Evolutionary conservation across 208 protist species (phyloP), one percentile per base, ranked within the genome.

Genomic region (Porcisia deanei): DNA sequence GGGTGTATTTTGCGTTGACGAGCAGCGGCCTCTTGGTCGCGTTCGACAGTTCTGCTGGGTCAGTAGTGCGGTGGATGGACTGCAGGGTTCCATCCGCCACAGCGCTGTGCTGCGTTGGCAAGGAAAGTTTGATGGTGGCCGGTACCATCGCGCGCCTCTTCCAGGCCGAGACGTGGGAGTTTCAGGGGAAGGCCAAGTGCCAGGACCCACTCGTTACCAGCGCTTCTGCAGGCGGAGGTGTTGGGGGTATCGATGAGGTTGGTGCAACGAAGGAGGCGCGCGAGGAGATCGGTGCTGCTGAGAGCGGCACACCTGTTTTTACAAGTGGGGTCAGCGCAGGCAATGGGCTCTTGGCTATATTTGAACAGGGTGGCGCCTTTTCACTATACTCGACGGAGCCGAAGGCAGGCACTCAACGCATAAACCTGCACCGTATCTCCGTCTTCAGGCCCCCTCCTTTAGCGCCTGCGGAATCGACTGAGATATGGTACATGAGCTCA

Each of bases 21-120:
- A 75, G 71, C 18, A 73, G 25, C 6, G 93, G 93, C 52, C 89
- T 85, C 75, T 71, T 97, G 18, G 88, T 97, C 14, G 82, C 85
- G 16, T 88, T 94, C 66, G 85, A 93, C 77, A 49, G 64, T n/a
- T 57, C 73, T 14, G 92, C 77, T 30, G 91, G 93, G 7, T 77
- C 86, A 0, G 83, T 93, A 25, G 55, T 91, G 53, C 87, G 88
- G n/a, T 97, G 93, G 91, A 97, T 97, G 93, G 90, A 97, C 76
- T 92, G 91, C 80, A 95, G 94, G 82, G 85, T 95, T 43, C 87
- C 81, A 14, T 69, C 81, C 30, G 89, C 87, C 3, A 80, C 79
- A 2, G 71, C 79, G 2, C 80, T 89, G 12, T 80, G 77, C 20
- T 34, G 85, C 3, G 74, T 72, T 14, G 75, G 57, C 1, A 65